Evolutionary conservation across 129 eudicot species (phyloP).

Genomic region (Kitagawia praeruptora): DNA sequence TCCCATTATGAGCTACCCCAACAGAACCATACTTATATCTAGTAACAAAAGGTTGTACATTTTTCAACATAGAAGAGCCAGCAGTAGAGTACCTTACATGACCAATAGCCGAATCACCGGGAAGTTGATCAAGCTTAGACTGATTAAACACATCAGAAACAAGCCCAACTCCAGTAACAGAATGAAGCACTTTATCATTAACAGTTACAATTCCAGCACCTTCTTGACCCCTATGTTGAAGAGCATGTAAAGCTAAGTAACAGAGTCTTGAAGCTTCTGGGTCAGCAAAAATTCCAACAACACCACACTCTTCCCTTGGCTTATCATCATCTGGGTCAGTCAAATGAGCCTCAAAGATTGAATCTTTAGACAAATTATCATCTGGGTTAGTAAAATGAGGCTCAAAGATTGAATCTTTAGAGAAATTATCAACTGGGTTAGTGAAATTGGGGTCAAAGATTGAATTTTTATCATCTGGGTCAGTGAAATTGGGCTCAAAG

Average conservation of each 20-base stretch:
- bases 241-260: conserved; percentile 44
- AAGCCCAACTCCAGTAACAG: conserved; percentile 33
- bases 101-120: conserved; percentile 44
- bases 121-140: conserved; percentile 31
- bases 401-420: conserved; percentile 23
- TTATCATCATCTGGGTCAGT: conserved; percentile 25
- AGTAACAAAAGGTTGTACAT: conserved; percentile 41
- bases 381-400: conserved; percentile 16
- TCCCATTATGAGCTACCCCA: conserved; percentile 47
- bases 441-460: conserved; percentile 18
- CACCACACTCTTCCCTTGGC: conserved; percentile 55
- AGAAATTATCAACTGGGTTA: neutral
- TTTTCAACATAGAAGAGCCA: conserved; percentile 35
- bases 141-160: conserved; percentile 35
- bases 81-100: conserved; percentile 45
- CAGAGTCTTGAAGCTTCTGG: conserved; percentile 45
- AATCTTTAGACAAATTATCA: conserved; percentile 5
- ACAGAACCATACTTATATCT: conserved; percentile 36
- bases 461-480: conserved; percentile 20
- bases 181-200: conserved; percentile 20
- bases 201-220: conserved; percentile 38
- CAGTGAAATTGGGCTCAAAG: conserved; percentile 15
- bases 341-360: conserved; percentile 19
- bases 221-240: conserved; percentile 60
- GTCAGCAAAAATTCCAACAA: conserved; percentile 48